Base-by-base conservation (phyloP, 108 stramenopile genomes). In the Skeletonema marinoi region DNA sequence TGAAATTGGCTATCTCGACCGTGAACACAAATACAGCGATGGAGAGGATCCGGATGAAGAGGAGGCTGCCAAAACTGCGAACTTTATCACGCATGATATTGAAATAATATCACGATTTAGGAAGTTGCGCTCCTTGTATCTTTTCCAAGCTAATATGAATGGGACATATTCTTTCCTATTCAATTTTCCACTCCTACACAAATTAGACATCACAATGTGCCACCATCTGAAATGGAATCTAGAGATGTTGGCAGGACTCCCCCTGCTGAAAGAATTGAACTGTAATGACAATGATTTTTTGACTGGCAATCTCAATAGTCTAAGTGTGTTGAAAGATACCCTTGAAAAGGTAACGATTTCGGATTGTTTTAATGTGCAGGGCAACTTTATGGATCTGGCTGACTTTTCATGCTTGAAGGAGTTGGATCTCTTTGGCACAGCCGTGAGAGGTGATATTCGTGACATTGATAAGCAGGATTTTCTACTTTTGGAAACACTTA, bases 231-330 rank as follows among this genome's bases (percentile, higher is more conserved):
- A 14, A 48, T n/a, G 11, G 11, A 11, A 48, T 63, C 61, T 68
- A 6, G 66, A 68, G 16, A 68, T 68, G 66, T 12, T 68, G 1
- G 46, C 66, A 1, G 50, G 66, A 54, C 14, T 68, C 4, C 44
- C 66, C 10, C 12, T 54, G 48, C 66, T 68, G 12, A 54, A 54
- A 54, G 66, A 68, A 50, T 29, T 68, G 56, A 19, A 48, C 4
- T 48, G 46, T 4, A 4, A 11, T 12, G 12, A 48, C 2, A 48
- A 11, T 14, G 4, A 4, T 11, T 14, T 12, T 12, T 42, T 9
- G 3, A 42, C 41, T 13, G 60, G 60, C n/a, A 62, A 62, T 21
- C 16, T 62, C 32, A 32, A 21, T 3, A 14, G 13, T 21, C n/a
- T 62, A 16, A 36, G 60, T n/a, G 60, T 62, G 60, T 29, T 62